phyloP scores from a whole-genome alignment of 768 basidiomycete genomes.

The Chalciporus sphaerocephalus region DNA sequence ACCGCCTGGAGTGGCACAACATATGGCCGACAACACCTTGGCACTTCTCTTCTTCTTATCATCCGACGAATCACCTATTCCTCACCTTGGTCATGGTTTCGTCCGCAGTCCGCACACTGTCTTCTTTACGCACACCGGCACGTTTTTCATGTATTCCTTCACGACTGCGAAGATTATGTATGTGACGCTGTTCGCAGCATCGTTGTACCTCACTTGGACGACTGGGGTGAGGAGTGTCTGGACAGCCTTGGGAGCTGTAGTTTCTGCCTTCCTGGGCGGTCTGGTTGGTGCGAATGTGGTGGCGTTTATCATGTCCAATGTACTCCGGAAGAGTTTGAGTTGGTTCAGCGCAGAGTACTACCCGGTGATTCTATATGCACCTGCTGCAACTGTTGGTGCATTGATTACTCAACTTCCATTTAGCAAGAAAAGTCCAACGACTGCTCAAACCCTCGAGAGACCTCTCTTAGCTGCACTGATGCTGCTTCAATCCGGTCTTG shows the following conservation, averaged over 20 bases:
- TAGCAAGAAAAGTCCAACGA: slow-evolving; percentile 19
- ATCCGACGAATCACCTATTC: slow-evolving; percentile 63
- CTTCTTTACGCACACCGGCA: slow-evolving; percentile 69
- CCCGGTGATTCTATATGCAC: slow-evolving; percentile 66
- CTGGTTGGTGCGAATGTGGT: slow-evolving; percentile 63
- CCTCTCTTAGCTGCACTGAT: slow-evolving; percentile 57
- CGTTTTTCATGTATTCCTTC: slow-evolving; percentile 73
- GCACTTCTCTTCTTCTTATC: slow-evolving; percentile 75
- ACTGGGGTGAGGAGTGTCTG: slow-evolving; percentile 30
- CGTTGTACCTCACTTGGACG: slow-evolving; percentile 41
- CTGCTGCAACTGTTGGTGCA: slow-evolving; percentile 64
- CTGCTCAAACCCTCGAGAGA: slow-evolving; percentile 47
- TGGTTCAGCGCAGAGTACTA: slow-evolving; percentile 79
- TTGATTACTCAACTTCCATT: slow-evolving; percentile 59
- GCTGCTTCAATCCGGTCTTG: slow-evolving; percentile 53
- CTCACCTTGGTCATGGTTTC: slow-evolving; percentile 50
- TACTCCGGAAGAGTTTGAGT: slow-evolving; percentile 68
- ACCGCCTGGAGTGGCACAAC: slow-evolving; percentile 76
- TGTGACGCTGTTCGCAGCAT: slow-evolving; percentile 42
- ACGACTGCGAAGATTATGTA: slow-evolving; percentile 65
- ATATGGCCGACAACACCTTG: slow-evolving; percentile 87
- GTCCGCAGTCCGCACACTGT: slow-evolving; percentile 60
- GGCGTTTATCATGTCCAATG: slow-evolving; percentile 61
- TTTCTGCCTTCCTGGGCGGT: slow-evolving; percentile 51
- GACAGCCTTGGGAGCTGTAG: slow-evolving; percentile 45